Evolutionary conservation across 2,329 filamentous ascomycete species (phyloP).

Genomic region (Esteya vermicola): DNA sequence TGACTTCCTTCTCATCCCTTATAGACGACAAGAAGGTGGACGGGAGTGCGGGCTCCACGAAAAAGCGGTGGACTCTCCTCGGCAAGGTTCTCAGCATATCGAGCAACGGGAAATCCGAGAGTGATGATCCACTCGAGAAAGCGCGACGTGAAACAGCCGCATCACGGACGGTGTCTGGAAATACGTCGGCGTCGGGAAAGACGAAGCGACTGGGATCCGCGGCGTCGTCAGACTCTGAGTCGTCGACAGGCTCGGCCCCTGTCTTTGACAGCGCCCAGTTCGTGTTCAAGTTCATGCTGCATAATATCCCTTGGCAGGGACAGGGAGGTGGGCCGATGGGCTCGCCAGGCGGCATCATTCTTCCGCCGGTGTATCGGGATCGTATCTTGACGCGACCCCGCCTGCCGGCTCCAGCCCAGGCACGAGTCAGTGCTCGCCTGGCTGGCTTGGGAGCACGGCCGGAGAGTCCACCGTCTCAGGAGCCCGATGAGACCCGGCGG

Average conservation of each 20-base stretch:
- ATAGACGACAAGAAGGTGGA: constrained; percentile 12
- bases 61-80: constrained; percentile 51
- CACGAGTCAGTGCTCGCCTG: constrained; percentile 33
- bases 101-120: constrained; percentile 2
- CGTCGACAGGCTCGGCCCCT: constrained; percentile 40
- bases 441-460: constrained; percentile 11
- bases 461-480: constrained; percentile 23
- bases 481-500: constrained; percentile 29
- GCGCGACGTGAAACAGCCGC: constrained; percentile 35
- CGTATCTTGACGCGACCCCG: constrained; percentile 53
- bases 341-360: constrained; percentile 31
- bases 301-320: constrained; percentile 22
- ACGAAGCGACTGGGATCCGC: constrained; percentile 17
- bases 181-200: constrained; percentile 22
- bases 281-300: constrained; percentile 62
- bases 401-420: constrained; percentile 57
- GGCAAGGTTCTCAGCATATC: constrained; percentile 45
- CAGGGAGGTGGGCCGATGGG: not conserved
- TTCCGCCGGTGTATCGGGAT: constrained; percentile 36
- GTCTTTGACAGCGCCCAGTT: constrained; percentile 42
- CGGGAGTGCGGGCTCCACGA: constrained; percentile 21
- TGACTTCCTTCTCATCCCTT: not conserved
- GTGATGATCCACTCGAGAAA: constrained; percentile 33
- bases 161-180: constrained; percentile 17
- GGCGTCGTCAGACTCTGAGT: constrained; percentile 30